Base-by-base conservation (phyloP, 2,329 filamentous ascomycete species). In the Raffaelea ambrosiae region DNA sequence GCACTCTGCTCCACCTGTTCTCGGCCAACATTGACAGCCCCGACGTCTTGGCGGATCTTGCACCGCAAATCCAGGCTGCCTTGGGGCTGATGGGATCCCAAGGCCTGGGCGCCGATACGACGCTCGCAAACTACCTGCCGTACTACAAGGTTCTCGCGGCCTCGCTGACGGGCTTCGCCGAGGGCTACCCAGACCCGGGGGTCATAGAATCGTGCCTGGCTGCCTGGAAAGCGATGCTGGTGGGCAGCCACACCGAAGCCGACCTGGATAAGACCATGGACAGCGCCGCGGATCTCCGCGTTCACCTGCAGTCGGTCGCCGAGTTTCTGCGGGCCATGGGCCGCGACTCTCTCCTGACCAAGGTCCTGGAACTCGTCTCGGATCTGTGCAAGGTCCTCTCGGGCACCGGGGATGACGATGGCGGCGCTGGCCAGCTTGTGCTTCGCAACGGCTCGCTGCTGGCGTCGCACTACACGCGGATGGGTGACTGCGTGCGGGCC, bases 251-350 rank as follows among this genome's bases (percentile, higher is more conserved):
- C 38, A 65, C 67, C 5, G 63, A 61, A 38, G 58, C 63, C 2
- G 66, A 74, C n/a, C 53, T 80, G 8, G 64, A 67, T 21, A 57
- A 61, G 18, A 63, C 57, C 11, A 64, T 81, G 44, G 77, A 79
- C 50, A 69, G 76, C 47, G 64, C 76, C 0, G 61, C 71, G 1
- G 67, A 65, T 1, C 62, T 81, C 3, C 58, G 79, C 13, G 64
- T 66, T 13, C 71, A 75, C 42, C 65, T 81, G 2, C 67, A 71
- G 39, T 72, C 76, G 0, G 56, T 77, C 11, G 68, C 68, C 26
- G 71, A 79, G 43, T 72, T 77, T 29, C 66, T 73, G 5, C 72
- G 68, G 14, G 67, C 80, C 45, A 68, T 69, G 48, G 77, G 76
- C 21, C 66, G 73, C 20, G 68, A 70, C 36, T 58, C 60, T 2